phyloP scores from a whole-genome alignment of 345 rosid species.

The Reutealis trisperma region DNA sequence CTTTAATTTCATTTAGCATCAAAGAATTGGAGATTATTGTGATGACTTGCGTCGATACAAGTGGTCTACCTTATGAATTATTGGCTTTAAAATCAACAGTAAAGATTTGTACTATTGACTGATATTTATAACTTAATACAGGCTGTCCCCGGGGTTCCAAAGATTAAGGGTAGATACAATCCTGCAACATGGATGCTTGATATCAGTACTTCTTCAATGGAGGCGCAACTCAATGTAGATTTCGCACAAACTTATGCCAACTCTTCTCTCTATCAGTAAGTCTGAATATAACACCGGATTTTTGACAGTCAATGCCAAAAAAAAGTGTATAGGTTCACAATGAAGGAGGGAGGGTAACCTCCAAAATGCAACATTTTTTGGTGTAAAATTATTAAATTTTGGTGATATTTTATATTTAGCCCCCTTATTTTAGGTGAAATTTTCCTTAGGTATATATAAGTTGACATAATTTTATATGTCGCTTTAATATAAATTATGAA shows the following conservation, averaged over 20 bases:
- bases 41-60: not conserved
- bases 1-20: not conserved
- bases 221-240: constrained; percentile 63
- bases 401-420: too few species aligned
- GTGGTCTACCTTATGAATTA: not conserved
- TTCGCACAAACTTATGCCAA: constrained; percentile 65
- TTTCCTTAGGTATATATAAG: too few species aligned
- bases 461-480: too few species aligned
- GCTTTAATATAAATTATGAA: too few species aligned
- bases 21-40: not conserved
- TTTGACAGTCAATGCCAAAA: not conserved
- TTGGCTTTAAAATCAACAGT: constrained; percentile 5
- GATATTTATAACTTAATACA: constrained; percentile 23
- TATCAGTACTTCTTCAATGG: constrained; percentile 59
- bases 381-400: too few species aligned
- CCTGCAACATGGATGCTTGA: constrained; percentile 99
- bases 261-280: constrained; percentile 72
- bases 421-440: too few species aligned
- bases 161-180: constrained; percentile 67
- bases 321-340: not conserved
- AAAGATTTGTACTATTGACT: not conserved
- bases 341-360: too few species aligned
- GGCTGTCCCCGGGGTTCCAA: constrained; percentile 74
- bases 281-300: not conserved
- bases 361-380: too few species aligned